Evolutionary conservation across 805 yeast species (phyloP), one percentile per base, ranked within the genome.

Genomic region (Saccharomyces mikatae): DNA sequence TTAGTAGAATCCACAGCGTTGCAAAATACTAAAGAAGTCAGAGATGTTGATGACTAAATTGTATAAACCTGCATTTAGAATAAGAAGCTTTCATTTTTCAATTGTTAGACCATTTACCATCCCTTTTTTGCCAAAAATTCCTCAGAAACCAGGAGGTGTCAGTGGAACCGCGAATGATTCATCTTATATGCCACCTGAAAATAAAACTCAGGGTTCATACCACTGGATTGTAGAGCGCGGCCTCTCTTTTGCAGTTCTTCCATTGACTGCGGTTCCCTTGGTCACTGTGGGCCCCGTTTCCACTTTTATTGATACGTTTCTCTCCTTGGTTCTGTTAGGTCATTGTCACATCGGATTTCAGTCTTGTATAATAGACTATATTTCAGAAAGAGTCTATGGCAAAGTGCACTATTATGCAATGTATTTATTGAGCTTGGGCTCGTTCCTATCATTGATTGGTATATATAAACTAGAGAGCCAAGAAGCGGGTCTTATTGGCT

Each of bases 151-250:
- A 47, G 98, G 97, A 41, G 78, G 86, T 68, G 84, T 92, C 54
- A 84, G 85, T 49, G 98, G 97, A 14, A 83, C 91, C 5, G 96
- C 91, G 49, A 94, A 92, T 71, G 98, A 94, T 58, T 90, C 98
- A 14, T 86, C 78, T 64, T 73, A 75, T 36, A 74, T 81, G n/a
- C 97, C 97, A 41, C 71, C 76, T 44, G 69, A 83, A 4, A 76
- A 80, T 65, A 80, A 76, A 60, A 65, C 76, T 51, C 92, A 89
- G 65, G 97, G 98, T 50, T 87, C 95, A 26, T 79, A 82, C 69
- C 98, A 91, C 75, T 92, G 99, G 99, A 76, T 87, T 17, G 83
- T 84, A 62, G 99, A 92, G 76, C 81, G 88, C 61, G 65, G 80
- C 4, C 73, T 89, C 36, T 78, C 95, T 3, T 69, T 85, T n/a